A percentile compares a stretch with the other conserved stretches of the same genome.
These are phyloP conservation scores for Sergeia podlipaevii DNA, from an alignment of 208 protist genomes.

Conservation along the genomic window DNA sequence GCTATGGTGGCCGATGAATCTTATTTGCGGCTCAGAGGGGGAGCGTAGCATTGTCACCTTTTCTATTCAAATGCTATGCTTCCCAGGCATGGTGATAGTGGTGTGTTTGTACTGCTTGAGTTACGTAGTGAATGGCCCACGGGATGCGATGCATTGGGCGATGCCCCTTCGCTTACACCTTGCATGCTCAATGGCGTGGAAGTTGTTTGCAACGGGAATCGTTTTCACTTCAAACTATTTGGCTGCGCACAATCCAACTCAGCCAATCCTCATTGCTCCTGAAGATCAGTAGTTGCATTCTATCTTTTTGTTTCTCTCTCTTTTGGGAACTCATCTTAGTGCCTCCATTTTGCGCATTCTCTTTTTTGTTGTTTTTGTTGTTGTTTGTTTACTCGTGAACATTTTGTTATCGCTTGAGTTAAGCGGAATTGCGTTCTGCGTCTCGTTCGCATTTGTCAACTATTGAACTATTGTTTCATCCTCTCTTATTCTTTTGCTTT, in stretches of 20 bases:
- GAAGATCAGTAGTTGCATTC: not conserved
- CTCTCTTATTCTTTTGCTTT: too few species aligned
- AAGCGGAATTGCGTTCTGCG: too few species aligned
- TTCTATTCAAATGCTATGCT: conserved; percentile 23
- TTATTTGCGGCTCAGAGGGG: conserved; percentile 26
- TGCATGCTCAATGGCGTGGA: conserved; percentile 26
- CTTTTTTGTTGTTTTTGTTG: too few species aligned
- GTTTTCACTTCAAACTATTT: conserved; percentile 36
- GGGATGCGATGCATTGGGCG: conserved; percentile 23
- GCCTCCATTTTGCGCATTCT: conserved; percentile 6
- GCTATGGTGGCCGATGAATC: conserved; percentile 26
- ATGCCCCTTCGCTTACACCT: conserved; percentile 24
- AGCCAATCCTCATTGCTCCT: conserved; percentile 25
- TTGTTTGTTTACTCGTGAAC: too few species aligned
- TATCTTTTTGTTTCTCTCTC: not conserved
- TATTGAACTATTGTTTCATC: too few species aligned
- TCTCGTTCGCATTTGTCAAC: too few species aligned
- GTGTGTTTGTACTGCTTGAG: conserved; percentile 19
- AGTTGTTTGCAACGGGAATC: conserved; percentile 14
- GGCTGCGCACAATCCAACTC: conserved; percentile 33
- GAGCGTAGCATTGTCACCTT: conserved; percentile 30
- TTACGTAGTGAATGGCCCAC: conserved; percentile 17
- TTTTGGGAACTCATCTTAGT: too few species aligned
- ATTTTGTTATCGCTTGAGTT: too few species aligned
- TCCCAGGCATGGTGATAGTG: conserved; percentile 23